Percentiles rank a stretch among this genome's conserved stretches.
These are phyloP conservation scores for Tylopilus intermedius DNA, from an alignment of 768 basidiomycete species.

Conservation along the genomic window DNA sequence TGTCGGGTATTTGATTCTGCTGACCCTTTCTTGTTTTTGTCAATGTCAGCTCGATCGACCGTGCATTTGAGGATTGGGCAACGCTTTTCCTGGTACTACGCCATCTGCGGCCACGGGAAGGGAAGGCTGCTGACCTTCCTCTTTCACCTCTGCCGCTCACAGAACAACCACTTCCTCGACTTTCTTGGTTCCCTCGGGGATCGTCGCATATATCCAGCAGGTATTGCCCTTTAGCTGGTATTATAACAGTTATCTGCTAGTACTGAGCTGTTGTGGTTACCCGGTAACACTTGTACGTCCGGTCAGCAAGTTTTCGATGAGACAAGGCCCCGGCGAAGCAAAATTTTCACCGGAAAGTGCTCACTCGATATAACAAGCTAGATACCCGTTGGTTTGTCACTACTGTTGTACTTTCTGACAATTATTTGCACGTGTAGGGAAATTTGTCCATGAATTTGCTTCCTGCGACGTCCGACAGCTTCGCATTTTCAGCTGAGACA, in stretches of 20 bases:
- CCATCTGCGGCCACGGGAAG: not conserved
- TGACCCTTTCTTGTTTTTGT: conserved; percentile 11
- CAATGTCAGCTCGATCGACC: conserved; percentile 13
- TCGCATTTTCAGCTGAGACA: conserved; percentile 11
- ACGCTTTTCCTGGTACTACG: not conserved
- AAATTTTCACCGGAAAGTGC: not conserved
- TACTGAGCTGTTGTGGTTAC: not conserved
- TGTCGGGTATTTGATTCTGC: conserved; percentile 5
- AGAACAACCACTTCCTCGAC: conserved; percentile 1
- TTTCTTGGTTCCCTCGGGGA: not conserved
- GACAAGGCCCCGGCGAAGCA: not conserved
- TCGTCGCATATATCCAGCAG: not conserved
- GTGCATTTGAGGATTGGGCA: not conserved
- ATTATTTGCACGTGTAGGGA: not conserved
- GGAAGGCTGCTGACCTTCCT: not conserved
- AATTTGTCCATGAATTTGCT: not conserved
- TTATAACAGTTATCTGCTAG: not conserved
- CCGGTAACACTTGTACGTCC: conserved; percentile 4
- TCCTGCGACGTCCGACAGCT: conserved; percentile 4
- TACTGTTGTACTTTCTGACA: not conserved
- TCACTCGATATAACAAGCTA: not conserved
- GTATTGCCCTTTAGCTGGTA: not conserved
- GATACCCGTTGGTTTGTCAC: not conserved
- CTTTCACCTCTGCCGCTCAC: not conserved
- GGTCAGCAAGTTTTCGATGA: not conserved